These are phyloP conservation scores for Fusarium palustre DNA, from an alignment of 2,329 filamentous ascomycete species.

Conservation along the genomic window DNA sequence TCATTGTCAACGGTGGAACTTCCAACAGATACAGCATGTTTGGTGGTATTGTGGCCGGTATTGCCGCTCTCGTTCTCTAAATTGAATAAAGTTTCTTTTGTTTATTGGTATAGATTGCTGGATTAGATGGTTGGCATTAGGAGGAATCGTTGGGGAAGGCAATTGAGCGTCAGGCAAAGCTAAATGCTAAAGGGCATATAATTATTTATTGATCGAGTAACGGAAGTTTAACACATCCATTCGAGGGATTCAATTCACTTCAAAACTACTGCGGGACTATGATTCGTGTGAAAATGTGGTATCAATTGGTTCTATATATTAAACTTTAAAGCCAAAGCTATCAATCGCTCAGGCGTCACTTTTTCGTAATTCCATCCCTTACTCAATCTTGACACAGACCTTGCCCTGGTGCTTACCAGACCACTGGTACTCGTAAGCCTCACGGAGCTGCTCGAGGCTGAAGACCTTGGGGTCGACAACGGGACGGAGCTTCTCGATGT, in stretches of 20 bases:
- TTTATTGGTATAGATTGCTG: background rate
- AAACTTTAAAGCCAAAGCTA: background rate
- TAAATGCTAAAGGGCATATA: slow-evolving; percentile 15
- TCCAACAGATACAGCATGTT: slow-evolving; percentile 34
- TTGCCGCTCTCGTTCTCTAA: slow-evolving; percentile 37
- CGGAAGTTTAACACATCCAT: background rate
- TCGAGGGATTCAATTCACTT: background rate
- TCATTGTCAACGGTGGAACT: slow-evolving; percentile 33
- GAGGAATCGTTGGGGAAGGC: background rate
- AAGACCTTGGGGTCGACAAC: slow-evolving; percentile 62
- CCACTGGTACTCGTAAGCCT: slow-evolving; percentile 58
- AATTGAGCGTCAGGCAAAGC: background rate
- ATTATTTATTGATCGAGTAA: slow-evolving; percentile 19
- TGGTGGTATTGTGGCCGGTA: slow-evolving; percentile 40
- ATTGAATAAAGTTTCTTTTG: slow-evolving; percentile 7
- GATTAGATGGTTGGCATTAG: slow-evolving; percentile 4
- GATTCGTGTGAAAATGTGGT: slow-evolving; percentile 13
- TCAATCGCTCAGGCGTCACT: background rate
- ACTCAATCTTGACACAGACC: slow-evolving; percentile 51
- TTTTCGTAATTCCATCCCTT: slow-evolving; percentile 17
- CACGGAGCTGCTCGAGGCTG: slow-evolving; percentile 57
- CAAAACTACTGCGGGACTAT: background rate
- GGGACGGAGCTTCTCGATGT: slow-evolving; percentile 57
- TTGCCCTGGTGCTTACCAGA: slow-evolving; percentile 56
- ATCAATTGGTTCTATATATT: slow-evolving; percentile 24